Base-by-base conservation (phyloP, 2,329 filamentous ascomycete genomes). In the Leptographium lundbergii region DNA sequence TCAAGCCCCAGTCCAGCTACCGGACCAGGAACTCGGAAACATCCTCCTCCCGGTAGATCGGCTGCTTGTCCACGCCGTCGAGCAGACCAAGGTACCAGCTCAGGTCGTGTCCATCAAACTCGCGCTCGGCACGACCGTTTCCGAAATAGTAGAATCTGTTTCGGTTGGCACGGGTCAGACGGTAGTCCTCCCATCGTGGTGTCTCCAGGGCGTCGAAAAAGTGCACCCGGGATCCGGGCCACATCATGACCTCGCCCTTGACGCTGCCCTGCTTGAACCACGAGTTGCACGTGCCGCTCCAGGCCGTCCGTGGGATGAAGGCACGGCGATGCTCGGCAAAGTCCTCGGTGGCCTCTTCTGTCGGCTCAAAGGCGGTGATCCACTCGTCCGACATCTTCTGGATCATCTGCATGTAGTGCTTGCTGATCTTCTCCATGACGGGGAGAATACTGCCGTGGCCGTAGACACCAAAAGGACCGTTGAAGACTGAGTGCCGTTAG, bases 301-400 rank as follows among this genome's bases (percentile, higher is more conserved):
- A 81, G 4, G 75, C 73, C 1, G 77, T 79, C 17, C 75, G 74
- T 51, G 77, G 77, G 73, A 82, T 79, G 63, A 80, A 79, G 2
- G 70, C 66, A 1, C 69, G 66, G 36, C 74, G 71, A 67, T 76
- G 78, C 66, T 71, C 75, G 59, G 73, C 73, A 70, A 75, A 82
- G 64, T 81, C 77, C 13, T 72, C 71, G 4, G 77, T 73, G 4
- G 76, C 76, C 4, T 67, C 73, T 53, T 72, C 69, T 0, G 72
- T 74, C 0, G 77, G 76, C 3, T 64, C 68, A 17, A 81, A 67
- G 4, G 74, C 70, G 54, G 42, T 52, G 34, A 60, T 58, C n/a
- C 36, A n/a, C 36, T 61, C 57, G 48, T 34, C 45, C 5, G 39
- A 47, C 55, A 60, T 56, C 53, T 61, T 58, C 5, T 71, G 71